phyloP scores from a whole-genome alignment of 2,329 filamentous ascomycete genomes.

The Talaromyces rugulosus region DNA sequence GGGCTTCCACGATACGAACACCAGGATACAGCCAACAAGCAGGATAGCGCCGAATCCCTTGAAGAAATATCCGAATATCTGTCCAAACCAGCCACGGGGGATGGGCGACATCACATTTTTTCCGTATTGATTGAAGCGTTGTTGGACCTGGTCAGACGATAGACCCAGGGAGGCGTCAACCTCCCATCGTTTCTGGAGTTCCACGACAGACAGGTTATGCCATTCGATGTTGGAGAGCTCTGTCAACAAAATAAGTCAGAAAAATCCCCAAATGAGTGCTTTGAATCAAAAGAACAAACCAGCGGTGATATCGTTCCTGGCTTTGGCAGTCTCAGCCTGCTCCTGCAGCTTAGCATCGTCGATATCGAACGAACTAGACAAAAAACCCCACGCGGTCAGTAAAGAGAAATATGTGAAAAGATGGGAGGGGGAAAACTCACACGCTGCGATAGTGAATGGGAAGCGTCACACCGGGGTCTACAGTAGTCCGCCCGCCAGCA shows the following conservation, averaged over 20 bases:
- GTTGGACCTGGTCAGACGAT: constrained; percentile 53
- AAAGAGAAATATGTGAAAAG: constrained; percentile 3
- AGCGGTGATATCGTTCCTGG: constrained; percentile 43
- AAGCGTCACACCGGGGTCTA: constrained; percentile 24
- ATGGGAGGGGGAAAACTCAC: constrained; percentile 10
- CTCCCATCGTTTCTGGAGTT: constrained; percentile 57
- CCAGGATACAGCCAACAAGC: constrained; percentile 63
- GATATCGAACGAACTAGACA: constrained; percentile 50
- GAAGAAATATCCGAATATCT: constrained; percentile 67
- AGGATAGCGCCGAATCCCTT: constrained; percentile 72
- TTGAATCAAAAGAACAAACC: constrained; percentile 26
- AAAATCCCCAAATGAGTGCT: not conserved
- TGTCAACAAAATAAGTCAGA: constrained; percentile 19
- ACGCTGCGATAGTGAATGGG: constrained; percentile 31
- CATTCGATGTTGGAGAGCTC: constrained; percentile 62
- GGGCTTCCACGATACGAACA: constrained; percentile 73
- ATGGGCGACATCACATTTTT: constrained; percentile 64
- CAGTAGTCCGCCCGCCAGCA: constrained; percentile 3
- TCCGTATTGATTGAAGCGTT: constrained; percentile 58
- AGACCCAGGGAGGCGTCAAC: constrained; percentile 57
- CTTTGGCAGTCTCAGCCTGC: constrained; percentile 37
- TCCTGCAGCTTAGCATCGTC: constrained; percentile 51
- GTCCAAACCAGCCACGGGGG: constrained; percentile 55
- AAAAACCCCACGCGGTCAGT: not conserved
- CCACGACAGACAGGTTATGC: constrained; percentile 58